Conservation (phyloP, 2,329 filamentous ascomycete genomes). For the Passalora sequoiae region DNA sequence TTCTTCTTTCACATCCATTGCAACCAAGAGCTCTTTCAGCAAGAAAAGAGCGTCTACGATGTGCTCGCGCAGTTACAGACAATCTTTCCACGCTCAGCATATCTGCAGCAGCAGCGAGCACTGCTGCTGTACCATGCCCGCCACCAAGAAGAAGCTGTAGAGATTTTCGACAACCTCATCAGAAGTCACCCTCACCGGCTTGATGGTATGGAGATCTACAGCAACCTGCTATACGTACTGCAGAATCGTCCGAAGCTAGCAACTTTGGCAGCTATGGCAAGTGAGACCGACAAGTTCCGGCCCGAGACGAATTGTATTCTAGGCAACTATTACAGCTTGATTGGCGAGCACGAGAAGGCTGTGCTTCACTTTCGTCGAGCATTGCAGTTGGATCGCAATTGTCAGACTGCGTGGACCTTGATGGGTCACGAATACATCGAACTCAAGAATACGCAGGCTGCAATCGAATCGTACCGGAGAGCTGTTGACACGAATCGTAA, state of each 20-base stretch:
- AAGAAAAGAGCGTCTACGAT: slow-evolving; percentile 67
- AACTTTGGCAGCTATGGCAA: slow-evolving; percentile 86
- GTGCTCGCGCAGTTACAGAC: slow-evolving; percentile 70
- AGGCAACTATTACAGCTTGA: slow-evolving; percentile 92
- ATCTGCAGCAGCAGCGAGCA: slow-evolving; percentile 83
- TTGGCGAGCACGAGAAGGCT: slow-evolving; percentile 94
- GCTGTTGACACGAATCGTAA: slow-evolving; percentile 94
- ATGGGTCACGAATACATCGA: slow-evolving; percentile 99
- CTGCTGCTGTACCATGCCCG: slow-evolving; percentile 87
- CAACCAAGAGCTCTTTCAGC: slow-evolving; percentile 86
- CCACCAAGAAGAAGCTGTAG: slow-evolving; percentile 57
- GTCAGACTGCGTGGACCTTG: slow-evolving; percentile 91
- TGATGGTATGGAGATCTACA: slow-evolving; percentile 91
- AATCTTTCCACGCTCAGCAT: slow-evolving; percentile 84
- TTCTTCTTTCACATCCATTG: slow-evolving; percentile 91
- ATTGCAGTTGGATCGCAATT: slow-evolving; percentile 80
- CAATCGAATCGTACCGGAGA: slow-evolving; percentile 91
- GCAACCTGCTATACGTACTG: slow-evolving; percentile 94
- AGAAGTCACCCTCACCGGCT: slow-evolving; percentile 64
- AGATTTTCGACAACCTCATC: slow-evolving; percentile 51
- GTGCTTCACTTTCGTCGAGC: slow-evolving; percentile 96
- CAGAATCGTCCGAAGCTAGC: slow-evolving; percentile 81
- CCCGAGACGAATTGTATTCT: slow-evolving; percentile 96
- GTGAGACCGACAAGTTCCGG: slow-evolving; percentile 87
- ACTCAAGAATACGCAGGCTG: slow-evolving; percentile 95